These are phyloP conservation scores for Neurospora africana DNA, from an alignment of 495 filamentous ascomycete species.

Conservation along the genomic window DNA sequence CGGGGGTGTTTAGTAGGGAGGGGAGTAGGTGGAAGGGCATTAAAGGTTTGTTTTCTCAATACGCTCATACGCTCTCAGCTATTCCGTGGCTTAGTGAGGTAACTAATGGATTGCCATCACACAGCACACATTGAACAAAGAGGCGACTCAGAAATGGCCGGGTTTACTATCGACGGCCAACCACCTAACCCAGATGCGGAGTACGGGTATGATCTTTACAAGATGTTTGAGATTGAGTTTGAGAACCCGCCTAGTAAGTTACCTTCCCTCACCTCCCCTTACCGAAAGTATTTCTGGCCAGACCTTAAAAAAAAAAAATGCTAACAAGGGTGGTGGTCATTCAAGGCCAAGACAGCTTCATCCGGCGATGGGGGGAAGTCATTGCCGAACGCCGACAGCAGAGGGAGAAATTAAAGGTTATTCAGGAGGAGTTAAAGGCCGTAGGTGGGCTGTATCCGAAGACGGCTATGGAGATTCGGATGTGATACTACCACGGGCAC, in stretches of 20 bases:
- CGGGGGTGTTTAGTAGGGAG: conserved; percentile 11
- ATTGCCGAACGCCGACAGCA: conserved; percentile 20
- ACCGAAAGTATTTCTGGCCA: no score
- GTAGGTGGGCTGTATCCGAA: conserved; percentile 14
- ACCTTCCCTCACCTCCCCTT: no score
- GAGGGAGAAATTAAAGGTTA: conserved; percentile 14
- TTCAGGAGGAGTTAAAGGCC: conserved; percentile 22
- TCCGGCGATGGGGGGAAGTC: conserved; percentile 26
- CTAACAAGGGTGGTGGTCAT: not conserved
- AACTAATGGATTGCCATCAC: not conserved
- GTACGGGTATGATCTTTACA: conserved; percentile 21
- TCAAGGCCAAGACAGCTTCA: conserved; percentile 22
- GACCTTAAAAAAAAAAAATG: no score
- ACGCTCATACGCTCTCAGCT: no score
- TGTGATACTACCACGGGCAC: no score
- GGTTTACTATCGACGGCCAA: conserved; percentile 20
- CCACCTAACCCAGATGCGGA: conserved; percentile 16
- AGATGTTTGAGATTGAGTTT: conserved; percentile 30
- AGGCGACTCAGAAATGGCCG: conserved; percentile 17
- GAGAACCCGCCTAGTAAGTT: conserved; percentile 25
- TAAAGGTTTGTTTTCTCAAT: conserved; percentile 12
- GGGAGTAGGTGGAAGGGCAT: conserved; percentile 20
- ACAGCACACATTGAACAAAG: conserved; percentile 16
- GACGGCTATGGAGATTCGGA: conserved; percentile 16
- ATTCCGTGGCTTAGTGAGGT: no score